phyloP scores from a whole-genome alignment of 1,139 yeast species.

The Casaregolazyma lundiana region DNA sequence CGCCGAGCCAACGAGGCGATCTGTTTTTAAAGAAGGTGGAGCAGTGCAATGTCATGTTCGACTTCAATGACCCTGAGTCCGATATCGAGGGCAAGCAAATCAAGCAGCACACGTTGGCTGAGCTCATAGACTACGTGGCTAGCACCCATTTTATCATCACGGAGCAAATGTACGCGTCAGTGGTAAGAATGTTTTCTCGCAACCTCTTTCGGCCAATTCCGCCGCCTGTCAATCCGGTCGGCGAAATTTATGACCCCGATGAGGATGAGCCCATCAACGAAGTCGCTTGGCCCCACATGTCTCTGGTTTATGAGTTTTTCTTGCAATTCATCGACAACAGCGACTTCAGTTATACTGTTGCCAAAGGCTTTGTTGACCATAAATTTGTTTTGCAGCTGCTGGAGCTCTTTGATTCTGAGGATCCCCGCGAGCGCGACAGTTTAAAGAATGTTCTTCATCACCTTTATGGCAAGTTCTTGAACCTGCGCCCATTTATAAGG shows the following conservation, averaged over 20 bases:
- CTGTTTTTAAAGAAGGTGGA: slow-evolving; percentile 83
- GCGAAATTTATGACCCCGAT: slow-evolving; percentile 95
- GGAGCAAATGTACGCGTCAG: slow-evolving; percentile 85
- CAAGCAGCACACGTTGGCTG: slow-evolving; percentile 80
- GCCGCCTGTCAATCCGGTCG: slow-evolving; percentile 96
- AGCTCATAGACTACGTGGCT: slow-evolving; percentile 81
- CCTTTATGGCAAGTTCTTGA: slow-evolving; percentile 90
- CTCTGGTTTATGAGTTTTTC: slow-evolving; percentile 89
- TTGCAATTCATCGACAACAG: slow-evolving; percentile 90
- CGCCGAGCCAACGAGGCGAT: slow-evolving; percentile 77
- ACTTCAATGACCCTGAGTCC: slow-evolving; percentile 86
- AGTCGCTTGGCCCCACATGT: slow-evolving; percentile 99
- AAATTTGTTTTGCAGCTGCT: slow-evolving; percentile 73
- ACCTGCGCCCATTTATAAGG: slow-evolving; percentile 85
- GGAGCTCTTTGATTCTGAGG: slow-evolving; percentile 93
- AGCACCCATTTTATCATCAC: slow-evolving; percentile 74
- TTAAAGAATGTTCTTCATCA: slow-evolving; percentile 92
- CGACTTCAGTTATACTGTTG: slow-evolving; percentile 88
- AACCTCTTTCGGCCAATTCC: slow-evolving; percentile 94
- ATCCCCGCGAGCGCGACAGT: slow-evolving; percentile 92
- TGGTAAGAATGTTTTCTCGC: slow-evolving; percentile 82
- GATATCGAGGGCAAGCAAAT: slow-evolving; percentile 92
- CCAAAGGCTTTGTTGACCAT: slow-evolving; percentile 91
- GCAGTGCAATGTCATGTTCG: slow-evolving; percentile 92
- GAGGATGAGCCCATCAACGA: slow-evolving; percentile 98